Conservation (phyloP, 1,139 yeast species). For the Taiozyma sp. region DNA sequence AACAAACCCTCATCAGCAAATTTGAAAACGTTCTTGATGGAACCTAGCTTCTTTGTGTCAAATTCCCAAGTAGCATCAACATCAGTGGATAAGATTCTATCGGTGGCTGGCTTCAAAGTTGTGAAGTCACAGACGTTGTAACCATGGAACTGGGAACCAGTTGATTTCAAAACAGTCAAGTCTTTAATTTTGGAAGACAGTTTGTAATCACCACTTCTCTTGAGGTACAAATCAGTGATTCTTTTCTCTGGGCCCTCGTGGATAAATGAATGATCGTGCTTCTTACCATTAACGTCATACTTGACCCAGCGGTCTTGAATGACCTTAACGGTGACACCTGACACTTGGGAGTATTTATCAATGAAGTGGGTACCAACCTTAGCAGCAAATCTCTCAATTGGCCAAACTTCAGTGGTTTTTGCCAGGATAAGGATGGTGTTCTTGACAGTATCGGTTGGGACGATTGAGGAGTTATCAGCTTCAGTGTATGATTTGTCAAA, state of each 20-base stretch:
- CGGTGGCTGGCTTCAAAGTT: slow-evolving; percentile 74
- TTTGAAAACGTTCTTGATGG: slow-evolving; percentile 45
- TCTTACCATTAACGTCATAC: slow-evolving; percentile 65
- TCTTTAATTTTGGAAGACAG: slow-evolving; percentile 75
- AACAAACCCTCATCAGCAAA: slow-evolving; percentile 59
- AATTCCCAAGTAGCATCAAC: slow-evolving; percentile 75
- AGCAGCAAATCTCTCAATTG: slow-evolving; percentile 86
- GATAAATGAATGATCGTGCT: slow-evolving; percentile 78
- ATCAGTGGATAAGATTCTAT: slow-evolving; percentile 85
- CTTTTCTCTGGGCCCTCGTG: slow-evolving; percentile 84
- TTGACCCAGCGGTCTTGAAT: slow-evolving; percentile 78
- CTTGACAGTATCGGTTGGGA: slow-evolving; percentile 92
- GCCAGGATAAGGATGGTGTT: slow-evolving; percentile 84
- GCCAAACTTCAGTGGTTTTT: slow-evolving; percentile 77
- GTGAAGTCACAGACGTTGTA: slow-evolving; percentile 85
- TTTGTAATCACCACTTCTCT: slow-evolving; percentile 41
- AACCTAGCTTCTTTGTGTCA: slow-evolving; percentile 44
- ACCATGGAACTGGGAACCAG: slow-evolving; percentile 93
- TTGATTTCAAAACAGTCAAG: slow-evolving; percentile 82
- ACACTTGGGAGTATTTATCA: slow-evolving; percentile 68
- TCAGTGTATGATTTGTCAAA: slow-evolving; percentile 77
- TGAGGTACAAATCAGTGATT: slow-evolving; percentile 51
- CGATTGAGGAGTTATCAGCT: slow-evolving; percentile 85
- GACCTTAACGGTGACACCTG: slow-evolving; percentile 63
- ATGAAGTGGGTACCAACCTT: slow-evolving; percentile 80